Conservation (phyloP, 2,329 filamentous ascomycete genomes). For the Lachnellula suecica region DNA sequence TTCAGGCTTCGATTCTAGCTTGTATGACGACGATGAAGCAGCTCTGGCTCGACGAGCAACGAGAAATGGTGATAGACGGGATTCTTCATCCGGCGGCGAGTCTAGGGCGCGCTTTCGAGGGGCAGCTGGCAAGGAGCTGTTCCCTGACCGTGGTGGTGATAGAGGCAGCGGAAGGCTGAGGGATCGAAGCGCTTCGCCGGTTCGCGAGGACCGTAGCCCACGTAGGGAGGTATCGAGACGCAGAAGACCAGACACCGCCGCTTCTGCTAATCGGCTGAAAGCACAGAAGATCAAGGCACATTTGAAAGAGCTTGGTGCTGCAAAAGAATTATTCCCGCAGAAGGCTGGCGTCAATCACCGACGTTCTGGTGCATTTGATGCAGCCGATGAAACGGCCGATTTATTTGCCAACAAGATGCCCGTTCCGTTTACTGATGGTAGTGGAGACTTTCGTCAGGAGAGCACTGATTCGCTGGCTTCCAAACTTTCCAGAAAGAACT, state of each 20-base stretch:
- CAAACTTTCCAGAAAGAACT: constrained; percentile 27
- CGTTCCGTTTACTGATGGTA: constrained; percentile 48
- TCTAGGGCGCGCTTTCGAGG: constrained; percentile 22
- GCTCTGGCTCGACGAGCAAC: constrained; percentile 32
- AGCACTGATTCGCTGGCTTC: constrained; percentile 19
- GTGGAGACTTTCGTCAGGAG: constrained; percentile 28
- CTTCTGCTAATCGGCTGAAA: constrained; percentile 41
- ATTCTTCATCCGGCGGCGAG: constrained; percentile 33
- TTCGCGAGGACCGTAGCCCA: constrained; percentile 38
- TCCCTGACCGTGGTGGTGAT: constrained; percentile 43
- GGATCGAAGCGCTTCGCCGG: constrained; percentile 34
- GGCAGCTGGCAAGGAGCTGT: constrained; percentile 56
- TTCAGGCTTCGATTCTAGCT: constrained; percentile 67
- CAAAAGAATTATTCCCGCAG: constrained; percentile 57
- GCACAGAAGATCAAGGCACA: constrained; percentile 44
- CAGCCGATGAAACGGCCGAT: constrained; percentile 52
- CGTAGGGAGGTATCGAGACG: constrained; percentile 36
- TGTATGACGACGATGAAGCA: constrained; percentile 73
- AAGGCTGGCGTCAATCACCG: constrained; percentile 40
- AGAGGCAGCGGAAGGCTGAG: constrained; percentile 31
- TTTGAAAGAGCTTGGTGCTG: constrained; percentile 17
- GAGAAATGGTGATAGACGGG: constrained; percentile 32
- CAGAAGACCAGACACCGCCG: constrained; percentile 18
- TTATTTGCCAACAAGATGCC: constrained; percentile 48
- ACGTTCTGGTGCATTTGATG: constrained; percentile 51